A percentile compares a stretch with the other conserved stretches of the same genome.
These are phyloP conservation scores for Chenopodium quinoa DNA, from an alignment of 148 eudicot genomes.

Conservation along the genomic window DNA sequence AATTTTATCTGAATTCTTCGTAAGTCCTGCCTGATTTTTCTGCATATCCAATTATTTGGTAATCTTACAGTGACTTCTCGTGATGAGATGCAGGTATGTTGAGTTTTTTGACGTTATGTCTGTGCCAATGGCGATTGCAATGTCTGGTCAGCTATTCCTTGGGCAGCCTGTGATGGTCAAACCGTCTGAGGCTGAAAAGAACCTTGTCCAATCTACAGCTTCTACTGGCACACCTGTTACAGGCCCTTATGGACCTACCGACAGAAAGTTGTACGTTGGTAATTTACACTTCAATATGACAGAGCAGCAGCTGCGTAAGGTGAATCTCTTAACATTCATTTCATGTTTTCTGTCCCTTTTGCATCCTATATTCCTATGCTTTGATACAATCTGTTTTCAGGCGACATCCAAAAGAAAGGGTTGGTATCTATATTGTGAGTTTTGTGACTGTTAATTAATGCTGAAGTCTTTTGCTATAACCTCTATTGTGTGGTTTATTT, in stretches of 20 bases:
- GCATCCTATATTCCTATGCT: not conserved
- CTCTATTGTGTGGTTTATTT: not conserved
- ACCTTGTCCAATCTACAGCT: constrained; percentile 90
- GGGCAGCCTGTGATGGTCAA: constrained; percentile 99
- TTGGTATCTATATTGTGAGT: not conserved
- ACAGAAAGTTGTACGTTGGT: constrained; percentile 94
- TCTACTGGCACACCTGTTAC: constrained; percentile 60
- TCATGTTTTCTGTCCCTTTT: not conserved
- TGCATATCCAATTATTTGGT: constrained; percentile 2
- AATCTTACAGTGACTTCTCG: constrained; percentile 21
- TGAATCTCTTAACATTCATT: constrained; percentile 17
- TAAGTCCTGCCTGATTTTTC: constrained; percentile 34
- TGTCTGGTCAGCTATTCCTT: constrained; percentile 81
- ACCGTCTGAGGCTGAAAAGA: constrained; percentile 99
- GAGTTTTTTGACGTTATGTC: constrained; percentile 93
- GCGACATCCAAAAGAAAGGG: not conserved
- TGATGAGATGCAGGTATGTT: constrained; percentile 64
- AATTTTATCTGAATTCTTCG: constrained; percentile 37
- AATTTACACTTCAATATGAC: constrained; percentile 97
- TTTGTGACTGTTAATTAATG: not conserved
- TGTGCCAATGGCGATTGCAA: constrained; percentile 97
- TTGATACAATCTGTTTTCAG: not conserved
- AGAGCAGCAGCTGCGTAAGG: constrained; percentile 83
- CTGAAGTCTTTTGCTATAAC: not conserved
- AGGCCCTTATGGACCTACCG: constrained; percentile 90